Evolutionary conservation across 306 rosid genomes (phyloP).

Genomic region (Pterocarpus santalinus): DNA sequence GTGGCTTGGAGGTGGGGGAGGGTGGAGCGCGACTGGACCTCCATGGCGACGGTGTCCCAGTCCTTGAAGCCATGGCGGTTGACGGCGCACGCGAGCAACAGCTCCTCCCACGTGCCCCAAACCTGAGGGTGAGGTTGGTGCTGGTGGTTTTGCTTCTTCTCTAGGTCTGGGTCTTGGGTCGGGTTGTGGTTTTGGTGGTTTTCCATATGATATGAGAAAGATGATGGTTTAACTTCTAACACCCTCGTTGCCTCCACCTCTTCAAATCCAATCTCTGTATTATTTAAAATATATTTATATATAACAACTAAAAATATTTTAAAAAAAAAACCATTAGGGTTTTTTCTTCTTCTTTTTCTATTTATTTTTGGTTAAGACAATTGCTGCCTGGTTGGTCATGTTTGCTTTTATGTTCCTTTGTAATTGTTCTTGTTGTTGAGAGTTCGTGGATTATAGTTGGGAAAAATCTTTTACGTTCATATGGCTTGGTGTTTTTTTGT

Average conservation of each 20-base stretch:
- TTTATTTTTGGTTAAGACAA: not conserved
- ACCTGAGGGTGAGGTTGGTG: constrained; percentile 11
- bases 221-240: constrained; percentile 41
- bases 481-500: not conserved
- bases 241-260: constrained; percentile 54
- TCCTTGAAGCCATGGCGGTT: constrained; percentile 77
- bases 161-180: constrained; percentile 37
- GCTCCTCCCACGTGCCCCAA: constrained; percentile 91
- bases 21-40: constrained; percentile 67
- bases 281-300: constrained; percentile 20
- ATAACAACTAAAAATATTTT: not conserved
- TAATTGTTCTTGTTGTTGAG: not conserved
- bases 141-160: constrained; percentile 13
- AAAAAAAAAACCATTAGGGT: constrained; percentile 21
- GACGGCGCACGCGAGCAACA: constrained; percentile 73
- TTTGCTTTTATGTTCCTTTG: not conserved
- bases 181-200: constrained; percentile 49
- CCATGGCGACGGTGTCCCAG: constrained; percentile 78
- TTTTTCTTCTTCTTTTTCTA: constrained; percentile 5
- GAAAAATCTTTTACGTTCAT: not conserved
- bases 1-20: constrained; percentile 65
- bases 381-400: not conserved
- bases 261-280: constrained; percentile 49
- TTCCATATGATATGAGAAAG: constrained; percentile 53
- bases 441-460: not conserved